Base-by-base conservation (phyloP, 2,329 filamentous ascomycete species). In the Talaromyces sp. region DNA sequence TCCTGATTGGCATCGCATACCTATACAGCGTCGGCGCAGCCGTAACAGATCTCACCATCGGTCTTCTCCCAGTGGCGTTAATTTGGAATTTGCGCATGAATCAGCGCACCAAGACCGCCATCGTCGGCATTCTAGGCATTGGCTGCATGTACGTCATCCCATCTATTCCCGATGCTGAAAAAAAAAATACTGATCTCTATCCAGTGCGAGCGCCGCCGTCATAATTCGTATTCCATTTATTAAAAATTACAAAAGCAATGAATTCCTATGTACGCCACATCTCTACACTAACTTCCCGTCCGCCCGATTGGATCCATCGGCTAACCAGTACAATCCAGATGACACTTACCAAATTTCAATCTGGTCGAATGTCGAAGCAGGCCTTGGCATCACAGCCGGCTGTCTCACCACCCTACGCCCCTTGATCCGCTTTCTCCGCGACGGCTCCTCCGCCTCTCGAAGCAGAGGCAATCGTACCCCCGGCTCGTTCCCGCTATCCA, bases 21-120 rank as follows among this genome's bases (percentile, higher is more conserved):
- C 55, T 79, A 2, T 81, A 82, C 62, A 80, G 78, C 49, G 73
- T 66, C 1, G 73, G 76, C 20, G 71, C 74, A 19, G 65, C 73
- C 32, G 64, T 76, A 3, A 76, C 77, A 35, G 80, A 83, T 61
- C 77, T 81, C 36, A 79, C 76, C 1, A 70, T 83, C n/a, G 73
- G 76, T 5, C 71, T 82, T 30, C 67, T 83, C 1, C 81, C 81
- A 0, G 75, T 80, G 4, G 79, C 79, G 48, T 68, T 86, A 10
- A 74, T 86, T 2, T 81, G 76, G 72, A 73, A 77, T 19, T 64
- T 86, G 24, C 77, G 82, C 50, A 83, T 86, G 76, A 77, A 78
- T 40, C 63, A 50, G 5, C 75, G 73, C 48, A 78, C 76, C 2
- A 86, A 84, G 59, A 16, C 77, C 2, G 75, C 81, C 1, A 69